Evolutionary conservation across 306 rosid genomes (phyloP).

Genomic region (Gastrolobium villosum): DNA sequence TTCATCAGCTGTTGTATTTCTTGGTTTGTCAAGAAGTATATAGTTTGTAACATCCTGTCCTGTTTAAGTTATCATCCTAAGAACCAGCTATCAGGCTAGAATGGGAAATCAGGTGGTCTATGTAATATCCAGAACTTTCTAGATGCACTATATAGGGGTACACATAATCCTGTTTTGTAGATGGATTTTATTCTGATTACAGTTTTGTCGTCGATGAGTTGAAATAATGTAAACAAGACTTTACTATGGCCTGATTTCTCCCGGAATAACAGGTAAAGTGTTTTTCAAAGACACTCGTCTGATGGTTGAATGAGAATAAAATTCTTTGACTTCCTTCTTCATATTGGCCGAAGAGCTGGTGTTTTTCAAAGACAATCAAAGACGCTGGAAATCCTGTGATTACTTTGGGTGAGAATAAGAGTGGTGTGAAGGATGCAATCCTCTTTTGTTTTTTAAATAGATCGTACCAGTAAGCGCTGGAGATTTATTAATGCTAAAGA

Average conservation of each 20-base stretch:
- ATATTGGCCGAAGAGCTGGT: not conserved
- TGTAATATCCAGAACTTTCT: slow-evolving; percentile 47
- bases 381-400: not conserved
- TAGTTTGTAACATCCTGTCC: slow-evolving; percentile 37
- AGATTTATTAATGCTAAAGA: not conserved
- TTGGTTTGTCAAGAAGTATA: slow-evolving; percentile 73
- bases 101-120: slow-evolving; percentile 23
- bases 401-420: not conserved
- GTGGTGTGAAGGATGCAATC: not conserved
- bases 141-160: slow-evolving; percentile 22
- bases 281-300: not conserved
- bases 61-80: slow-evolving; percentile 34
- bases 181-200: slow-evolving; percentile 36
- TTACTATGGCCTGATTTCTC: not conserved
- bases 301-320: not conserved
- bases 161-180: slow-evolving; percentile 37
- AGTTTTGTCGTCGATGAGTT: slow-evolving; percentile 39
- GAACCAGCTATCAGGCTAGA: slow-evolving; percentile 37
- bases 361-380: not conserved
- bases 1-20: slow-evolving; percentile 82
- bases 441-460: not conserved
- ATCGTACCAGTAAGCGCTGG: not conserved
- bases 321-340: not conserved
- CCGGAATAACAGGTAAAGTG: slow-evolving; percentile 37
- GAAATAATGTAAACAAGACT: slow-evolving; percentile 20